Percentiles rank a stretch among this genome's conserved stretches.
These are phyloP conservation scores for Elsinoe perseae DNA, from an alignment of 2,329 filamentous ascomycete genomes.

Conservation along the genomic window DNA sequence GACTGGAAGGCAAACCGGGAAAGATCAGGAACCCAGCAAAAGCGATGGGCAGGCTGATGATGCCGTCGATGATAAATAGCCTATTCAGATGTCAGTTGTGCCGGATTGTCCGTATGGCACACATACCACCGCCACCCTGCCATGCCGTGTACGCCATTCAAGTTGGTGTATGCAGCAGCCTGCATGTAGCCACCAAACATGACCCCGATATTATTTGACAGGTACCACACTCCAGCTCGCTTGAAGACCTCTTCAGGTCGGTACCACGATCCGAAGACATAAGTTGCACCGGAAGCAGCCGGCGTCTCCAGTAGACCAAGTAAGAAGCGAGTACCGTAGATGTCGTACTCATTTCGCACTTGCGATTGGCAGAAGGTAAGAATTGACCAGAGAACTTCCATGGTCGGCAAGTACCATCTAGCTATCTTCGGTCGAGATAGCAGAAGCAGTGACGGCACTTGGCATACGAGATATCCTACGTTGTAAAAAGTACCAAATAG, in stretches of 20 bases:
- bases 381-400: conserved; percentile 37
- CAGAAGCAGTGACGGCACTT: conserved; percentile 33
- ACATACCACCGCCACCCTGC: conserved; percentile 48
- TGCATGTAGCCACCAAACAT: conserved; percentile 59
- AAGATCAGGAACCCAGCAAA: conserved; percentile 49
- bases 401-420: conserved; percentile 32
- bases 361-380: conserved; percentile 35
- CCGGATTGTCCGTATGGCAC: too few species aligned
- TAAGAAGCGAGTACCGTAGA: conserved; percentile 35
- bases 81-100: not conserved
- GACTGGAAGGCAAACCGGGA: conserved; percentile 40
- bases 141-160: conserved; percentile 44
- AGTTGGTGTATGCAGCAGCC: conserved; percentile 40
- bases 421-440: conserved; percentile 28
- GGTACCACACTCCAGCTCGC: conserved; percentile 53
- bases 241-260: conserved; percentile 55
- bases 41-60: conserved; percentile 50
- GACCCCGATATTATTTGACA: conserved; percentile 51
- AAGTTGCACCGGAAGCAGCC: not conserved
- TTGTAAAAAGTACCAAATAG: conserved; percentile 17
- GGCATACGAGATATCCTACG: conserved; percentile 33
- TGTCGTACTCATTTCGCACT: conserved; percentile 32
- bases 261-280: conserved; percentile 50
- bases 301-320: conserved; percentile 44
- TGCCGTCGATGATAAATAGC: conserved; percentile 49